Evolutionary conservation across 192 early-diverging fungal genomes (phyloP).

Genomic region (Coemansia biformis): DNA sequence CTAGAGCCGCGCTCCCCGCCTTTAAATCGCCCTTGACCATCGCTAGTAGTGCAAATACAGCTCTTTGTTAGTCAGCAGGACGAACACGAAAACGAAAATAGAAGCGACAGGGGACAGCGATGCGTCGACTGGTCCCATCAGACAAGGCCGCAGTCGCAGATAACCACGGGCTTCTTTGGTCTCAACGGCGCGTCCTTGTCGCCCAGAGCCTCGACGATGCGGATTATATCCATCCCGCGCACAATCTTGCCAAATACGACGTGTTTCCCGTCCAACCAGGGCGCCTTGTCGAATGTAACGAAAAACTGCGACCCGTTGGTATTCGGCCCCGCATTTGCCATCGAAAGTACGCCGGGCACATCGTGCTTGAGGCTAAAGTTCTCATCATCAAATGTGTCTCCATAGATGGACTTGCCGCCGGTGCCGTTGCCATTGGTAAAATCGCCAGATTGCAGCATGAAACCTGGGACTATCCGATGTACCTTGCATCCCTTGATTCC

Average conservation of each 20-base stretch:
- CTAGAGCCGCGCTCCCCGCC: too few relatives aligned
- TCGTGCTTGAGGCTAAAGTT: conserved; percentile 69
- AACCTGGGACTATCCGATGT: conserved; percentile 79
- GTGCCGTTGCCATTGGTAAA: conserved; percentile 72
- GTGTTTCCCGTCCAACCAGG: conserved; percentile 74
- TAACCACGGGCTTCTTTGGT: conserved; percentile 25
- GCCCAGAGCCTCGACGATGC: conserved; percentile 62
- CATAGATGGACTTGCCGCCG: too few relatives aligned
- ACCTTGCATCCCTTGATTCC: conserved; percentile 68
- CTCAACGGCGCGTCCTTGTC: conserved; percentile 21
- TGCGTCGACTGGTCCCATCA: too few relatives aligned
- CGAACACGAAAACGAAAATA: too few relatives aligned
- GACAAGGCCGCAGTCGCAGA: conserved; percentile 21
- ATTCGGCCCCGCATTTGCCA: conserved; percentile 74
- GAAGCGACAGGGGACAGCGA: conserved; percentile 8
- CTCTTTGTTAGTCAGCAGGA: too few relatives aligned
- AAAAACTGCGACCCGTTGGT: conserved; percentile 89
- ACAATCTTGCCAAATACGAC: conserved; percentile 76
- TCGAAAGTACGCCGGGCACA: conserved; percentile 64
- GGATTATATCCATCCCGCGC: conserved; percentile 78
- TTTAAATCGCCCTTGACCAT: too few relatives aligned
- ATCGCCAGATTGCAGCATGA: conserved; percentile 91
- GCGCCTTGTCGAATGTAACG: conserved; percentile 65
- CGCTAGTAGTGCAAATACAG: too few relatives aligned
- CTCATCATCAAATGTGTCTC: conserved; percentile 73